Evolutionary conservation across 257 asterid genomes (phyloP).

Genomic region (Solanum etuberosum): DNA sequence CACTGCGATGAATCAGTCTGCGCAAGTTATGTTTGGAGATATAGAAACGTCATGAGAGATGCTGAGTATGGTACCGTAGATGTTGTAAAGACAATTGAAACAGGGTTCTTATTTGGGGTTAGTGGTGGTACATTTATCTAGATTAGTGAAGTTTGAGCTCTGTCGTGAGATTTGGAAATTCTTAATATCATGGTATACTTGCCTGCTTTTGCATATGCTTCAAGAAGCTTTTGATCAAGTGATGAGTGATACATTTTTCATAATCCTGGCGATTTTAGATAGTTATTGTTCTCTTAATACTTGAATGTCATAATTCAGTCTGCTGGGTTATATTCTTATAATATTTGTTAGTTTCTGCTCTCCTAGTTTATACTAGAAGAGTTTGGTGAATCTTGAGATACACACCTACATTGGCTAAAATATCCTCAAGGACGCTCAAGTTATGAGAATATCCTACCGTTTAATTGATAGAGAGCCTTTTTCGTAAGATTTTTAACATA

Average conservation of each 20-base stretch:
- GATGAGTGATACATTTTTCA: not conserved
- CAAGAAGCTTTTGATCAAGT: not conserved
- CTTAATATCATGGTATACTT: not conserved
- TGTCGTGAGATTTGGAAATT: not conserved
- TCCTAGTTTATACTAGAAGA: not conserved
- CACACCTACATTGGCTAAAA: not conserved
- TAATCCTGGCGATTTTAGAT: not conserved
- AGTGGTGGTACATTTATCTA: not conserved
- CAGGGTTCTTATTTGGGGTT: not conserved
- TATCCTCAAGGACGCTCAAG: not conserved
- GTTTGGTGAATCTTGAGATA: not conserved
- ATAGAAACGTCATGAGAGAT: not conserved
- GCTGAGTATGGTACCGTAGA: not conserved
- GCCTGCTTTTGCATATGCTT: not conserved
- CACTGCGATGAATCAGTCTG: slow-evolving; percentile 25
- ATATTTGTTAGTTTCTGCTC: not conserved
- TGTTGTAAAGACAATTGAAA: not conserved
- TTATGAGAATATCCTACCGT: not conserved
- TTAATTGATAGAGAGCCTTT: not conserved
- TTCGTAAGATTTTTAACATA: too few species aligned
- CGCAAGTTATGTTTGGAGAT: slow-evolving; percentile 27
- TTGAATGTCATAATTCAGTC: not conserved
- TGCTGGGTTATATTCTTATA: not conserved
- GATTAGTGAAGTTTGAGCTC: not conserved
- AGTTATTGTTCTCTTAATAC: not conserved